phyloP scores from a whole-genome alignment of 2,329 filamentous ascomycete genomes.

The Xylogone sp. region DNA sequence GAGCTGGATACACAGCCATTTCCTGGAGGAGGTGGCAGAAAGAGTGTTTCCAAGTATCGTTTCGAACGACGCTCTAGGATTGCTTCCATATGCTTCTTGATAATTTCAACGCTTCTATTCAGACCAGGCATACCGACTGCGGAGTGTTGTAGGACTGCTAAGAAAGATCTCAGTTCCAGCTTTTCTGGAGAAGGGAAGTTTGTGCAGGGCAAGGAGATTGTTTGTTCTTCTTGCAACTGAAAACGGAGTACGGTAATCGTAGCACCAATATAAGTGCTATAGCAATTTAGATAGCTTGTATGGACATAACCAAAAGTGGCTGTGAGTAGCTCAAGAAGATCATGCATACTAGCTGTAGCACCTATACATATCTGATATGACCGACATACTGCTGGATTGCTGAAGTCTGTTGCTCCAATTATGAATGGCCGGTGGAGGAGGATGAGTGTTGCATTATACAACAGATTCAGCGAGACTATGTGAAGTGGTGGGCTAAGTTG shows the following conservation, averaged over 20 bases:
- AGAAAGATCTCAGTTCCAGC: neutral
- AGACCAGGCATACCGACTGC: neutral
- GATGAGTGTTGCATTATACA: slow-evolving; percentile 5
- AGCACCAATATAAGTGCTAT: slow-evolving; percentile 1
- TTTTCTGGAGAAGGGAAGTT: neutral
- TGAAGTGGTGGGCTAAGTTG: slow-evolving; percentile 51
- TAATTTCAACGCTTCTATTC: neutral
- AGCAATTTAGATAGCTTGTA: slow-evolving; percentile 1
- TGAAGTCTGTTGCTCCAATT: neutral
- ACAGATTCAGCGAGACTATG: slow-evolving; percentile 49
- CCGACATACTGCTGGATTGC: neutral
- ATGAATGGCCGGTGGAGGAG: slow-evolving; percentile 6
- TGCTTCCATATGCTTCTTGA: neutral
- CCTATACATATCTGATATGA: slow-evolving; percentile 2
- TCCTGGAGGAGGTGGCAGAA: neutral
- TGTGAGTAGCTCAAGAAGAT: slow-evolving; percentile 2
- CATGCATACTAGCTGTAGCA: slow-evolving; percentile 1
- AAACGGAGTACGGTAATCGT: neutral
- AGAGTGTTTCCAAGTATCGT: neutral
- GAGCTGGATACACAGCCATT: neutral
- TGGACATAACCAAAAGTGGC: slow-evolving; percentile 1
- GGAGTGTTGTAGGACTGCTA: neutral
- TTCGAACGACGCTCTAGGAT: neutral
- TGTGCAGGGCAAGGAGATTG: neutral
- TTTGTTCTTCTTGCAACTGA: neutral